Evolutionary conservation across 2,329 filamentous ascomycete species (phyloP).

Genomic region (Botrytis pseudocinerea): DNA sequence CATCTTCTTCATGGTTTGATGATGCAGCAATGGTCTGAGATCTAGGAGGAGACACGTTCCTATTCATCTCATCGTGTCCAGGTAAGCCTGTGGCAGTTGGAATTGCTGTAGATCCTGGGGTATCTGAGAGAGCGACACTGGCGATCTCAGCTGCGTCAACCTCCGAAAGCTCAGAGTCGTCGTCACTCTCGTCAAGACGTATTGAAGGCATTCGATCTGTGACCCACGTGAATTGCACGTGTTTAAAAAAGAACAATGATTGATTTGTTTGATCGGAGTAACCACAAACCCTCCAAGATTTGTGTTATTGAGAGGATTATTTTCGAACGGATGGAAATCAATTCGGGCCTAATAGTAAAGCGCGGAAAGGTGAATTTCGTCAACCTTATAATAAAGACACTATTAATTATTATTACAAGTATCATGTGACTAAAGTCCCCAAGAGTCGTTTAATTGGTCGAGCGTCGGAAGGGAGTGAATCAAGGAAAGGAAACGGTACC

Average conservation of each 20-base stretch:
- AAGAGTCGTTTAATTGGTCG: neutral
- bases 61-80: neutral
- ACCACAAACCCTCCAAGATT: neutral
- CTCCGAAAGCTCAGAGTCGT: neutral
- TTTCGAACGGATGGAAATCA: neutral
- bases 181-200: neutral
- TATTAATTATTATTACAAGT: neutral
- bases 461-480: neutral
- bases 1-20: neutral
- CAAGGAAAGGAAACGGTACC: neutral
- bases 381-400: neutral
- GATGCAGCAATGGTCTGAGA: neutral
- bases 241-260: neutral
- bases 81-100: neutral
- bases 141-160: neutral
- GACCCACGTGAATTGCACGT: constrained; percentile 9
- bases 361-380: neutral
- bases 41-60: neutral
- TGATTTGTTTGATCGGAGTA: neutral
- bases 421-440: constrained; percentile 7
- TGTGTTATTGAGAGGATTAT: neutral
- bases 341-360: neutral
- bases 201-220: neutral
- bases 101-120: neutral
- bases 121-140: constrained; percentile 10